These are phyloP conservation scores for Phytophthora uliginosa DNA, from an alignment of 352 stramenopile genomes.

Conservation along the genomic window DNA sequence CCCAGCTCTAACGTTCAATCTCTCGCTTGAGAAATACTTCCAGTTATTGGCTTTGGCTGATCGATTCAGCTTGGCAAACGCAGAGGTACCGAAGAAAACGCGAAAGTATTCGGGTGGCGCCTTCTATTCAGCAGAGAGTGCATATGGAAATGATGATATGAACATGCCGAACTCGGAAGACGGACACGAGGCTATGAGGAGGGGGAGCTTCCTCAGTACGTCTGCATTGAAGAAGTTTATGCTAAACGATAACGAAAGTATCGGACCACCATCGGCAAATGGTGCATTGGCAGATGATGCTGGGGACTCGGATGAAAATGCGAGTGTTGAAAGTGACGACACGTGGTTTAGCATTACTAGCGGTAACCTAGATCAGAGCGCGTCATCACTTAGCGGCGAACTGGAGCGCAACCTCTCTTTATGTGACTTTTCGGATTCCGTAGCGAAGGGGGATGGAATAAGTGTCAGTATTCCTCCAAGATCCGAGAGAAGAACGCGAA, in stretches of 20 bases:
- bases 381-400: slow-evolving; percentile 21
- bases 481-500: slow-evolving; percentile 36
- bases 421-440: slow-evolving; percentile 28
- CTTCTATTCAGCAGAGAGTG: slow-evolving; percentile 24
- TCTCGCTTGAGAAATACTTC: slow-evolving; percentile 89
- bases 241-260: slow-evolving; percentile 46
- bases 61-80: slow-evolving; percentile 62
- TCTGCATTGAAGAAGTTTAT: slow-evolving; percentile 66
- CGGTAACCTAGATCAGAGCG: slow-evolving; percentile 59
- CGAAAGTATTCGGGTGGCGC: slow-evolving; percentile 30
- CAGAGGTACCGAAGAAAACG: slow-evolving; percentile 32
- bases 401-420: slow-evolving; percentile 26
- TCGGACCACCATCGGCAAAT: slow-evolving; percentile 16
- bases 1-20: slow-evolving; percentile 84
- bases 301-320: slow-evolving; percentile 64
- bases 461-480: slow-evolving; percentile 21
- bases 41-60: slow-evolving; percentile 69
- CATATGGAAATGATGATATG: slow-evolving; percentile 16
- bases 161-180: slow-evolving; percentile 20
- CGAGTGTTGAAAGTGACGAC: slow-evolving; percentile 87
- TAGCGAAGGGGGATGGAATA: slow-evolving; percentile 1
- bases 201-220: slow-evolving; percentile 57
- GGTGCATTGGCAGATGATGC: slow-evolving; percentile 32
- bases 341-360: slow-evolving; percentile 92
- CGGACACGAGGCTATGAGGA: slow-evolving; percentile 37